Conservation (phyloP, 345 rosid species). For the Pelargonium nanum region DNA sequence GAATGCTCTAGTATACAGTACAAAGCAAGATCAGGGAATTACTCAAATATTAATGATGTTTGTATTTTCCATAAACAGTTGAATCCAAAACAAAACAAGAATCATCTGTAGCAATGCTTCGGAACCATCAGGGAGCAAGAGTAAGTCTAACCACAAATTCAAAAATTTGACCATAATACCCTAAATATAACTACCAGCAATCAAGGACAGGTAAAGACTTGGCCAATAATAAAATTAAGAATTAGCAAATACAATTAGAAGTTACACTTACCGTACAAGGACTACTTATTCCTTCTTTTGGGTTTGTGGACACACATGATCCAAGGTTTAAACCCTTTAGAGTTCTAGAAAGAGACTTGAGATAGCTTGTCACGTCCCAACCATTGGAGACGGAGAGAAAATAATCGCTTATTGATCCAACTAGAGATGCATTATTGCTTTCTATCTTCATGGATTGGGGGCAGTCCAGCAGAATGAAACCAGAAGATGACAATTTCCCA, state of each 20-base stretch:
- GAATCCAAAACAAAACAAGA: too few relatives aligned
- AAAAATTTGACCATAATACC: too few relatives aligned
- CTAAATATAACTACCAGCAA: too few relatives aligned
- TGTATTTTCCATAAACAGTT: not conserved
- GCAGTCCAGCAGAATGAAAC: constrained; percentile 87
- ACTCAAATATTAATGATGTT: not conserved
- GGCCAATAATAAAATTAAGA: not conserved
- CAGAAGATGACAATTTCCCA: constrained; percentile 58
- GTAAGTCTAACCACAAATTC: not conserved
- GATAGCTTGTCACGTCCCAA: constrained; percentile 92
- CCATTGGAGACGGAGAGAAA: constrained; percentile 96
- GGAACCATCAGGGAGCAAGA: not conserved
- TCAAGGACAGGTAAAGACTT: not conserved
- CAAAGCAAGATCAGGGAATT: not conserved
- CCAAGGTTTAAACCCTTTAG: constrained; percentile 74
- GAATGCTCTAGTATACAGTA: not conserved
- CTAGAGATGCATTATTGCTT: constrained; percentile 78
- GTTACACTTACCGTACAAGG: constrained; percentile 61
- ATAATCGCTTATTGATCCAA: constrained; percentile 96
- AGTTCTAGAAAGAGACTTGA: constrained; percentile 85
- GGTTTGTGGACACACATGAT: constrained; percentile 42
- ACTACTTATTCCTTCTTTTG: constrained; percentile 74
- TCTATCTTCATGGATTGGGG: constrained; percentile 98
- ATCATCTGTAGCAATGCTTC: not conserved
- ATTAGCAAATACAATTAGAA: not conserved